Evolutionary conservation across 2,329 filamentous ascomycete genomes (phyloP).

Genomic region (Xylaria multiplex): DNA sequence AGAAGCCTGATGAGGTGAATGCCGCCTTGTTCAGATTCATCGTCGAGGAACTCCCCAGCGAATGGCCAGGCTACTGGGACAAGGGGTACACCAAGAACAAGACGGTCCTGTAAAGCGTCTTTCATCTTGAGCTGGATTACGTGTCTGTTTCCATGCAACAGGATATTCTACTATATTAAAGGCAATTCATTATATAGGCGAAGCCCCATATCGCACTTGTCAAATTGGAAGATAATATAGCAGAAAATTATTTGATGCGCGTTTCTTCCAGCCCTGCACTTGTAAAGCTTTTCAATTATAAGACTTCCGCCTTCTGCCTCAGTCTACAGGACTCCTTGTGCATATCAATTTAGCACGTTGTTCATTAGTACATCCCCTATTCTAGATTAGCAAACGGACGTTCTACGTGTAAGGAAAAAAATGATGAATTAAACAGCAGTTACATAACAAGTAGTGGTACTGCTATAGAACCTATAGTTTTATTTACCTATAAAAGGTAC

Average conservation of each 20-base stretch:
- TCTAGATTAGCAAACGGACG: not conserved
- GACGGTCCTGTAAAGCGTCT: not conserved
- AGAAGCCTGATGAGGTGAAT: conserved; percentile 43
- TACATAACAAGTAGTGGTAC: no score
- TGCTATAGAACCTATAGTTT: not conserved
- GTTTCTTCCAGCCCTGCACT: not conserved
- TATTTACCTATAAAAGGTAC: not conserved
- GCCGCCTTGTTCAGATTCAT: conserved; percentile 43
- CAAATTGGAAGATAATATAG: no score
- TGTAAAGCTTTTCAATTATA: no score
- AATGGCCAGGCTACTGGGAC: conserved; percentile 40
- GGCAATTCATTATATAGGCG: no score
- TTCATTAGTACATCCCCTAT: no score
- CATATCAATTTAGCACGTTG: not conserved
- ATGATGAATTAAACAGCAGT: not conserved
- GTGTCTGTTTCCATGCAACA: no score
- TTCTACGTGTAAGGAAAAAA: not conserved
- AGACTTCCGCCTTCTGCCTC: not conserved
- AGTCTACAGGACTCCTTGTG: not conserved
- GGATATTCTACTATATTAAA: no score
- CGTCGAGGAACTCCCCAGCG: conserved; percentile 37
- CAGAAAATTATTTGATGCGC: no score
- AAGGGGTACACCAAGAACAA: conserved; percentile 39
- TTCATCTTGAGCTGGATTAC: no score
- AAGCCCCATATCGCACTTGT: no score